A percentile compares a stretch with the other conserved stretches of the same genome.
These are phyloP conservation scores for Poa annua DNA, from an alignment of 176 grass and related monocot genomes.

Conservation along the genomic window DNA sequence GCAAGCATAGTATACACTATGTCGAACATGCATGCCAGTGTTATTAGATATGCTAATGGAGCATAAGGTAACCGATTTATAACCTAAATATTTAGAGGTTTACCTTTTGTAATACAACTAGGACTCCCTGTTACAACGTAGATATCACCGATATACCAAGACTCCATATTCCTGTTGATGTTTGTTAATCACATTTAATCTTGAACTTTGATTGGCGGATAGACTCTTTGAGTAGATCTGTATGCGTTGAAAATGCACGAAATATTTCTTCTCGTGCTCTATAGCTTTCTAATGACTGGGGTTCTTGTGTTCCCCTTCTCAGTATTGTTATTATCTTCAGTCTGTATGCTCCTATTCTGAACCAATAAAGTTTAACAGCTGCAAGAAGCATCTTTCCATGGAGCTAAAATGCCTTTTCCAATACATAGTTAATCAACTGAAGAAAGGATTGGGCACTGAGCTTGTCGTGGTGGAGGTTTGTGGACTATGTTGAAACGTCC, in stretches of 20 bases:
- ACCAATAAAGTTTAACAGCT: conserved; percentile 58
- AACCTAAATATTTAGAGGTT: conserved; percentile 21
- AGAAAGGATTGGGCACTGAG: conserved; percentile 85
- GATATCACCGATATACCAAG: neutral
- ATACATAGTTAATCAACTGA: conserved; percentile 97
- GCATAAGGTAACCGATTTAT: conserved; percentile 2
- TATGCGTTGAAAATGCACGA: neutral
- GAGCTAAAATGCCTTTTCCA: conserved; percentile 96
- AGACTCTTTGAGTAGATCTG: conserved; percentile 22
- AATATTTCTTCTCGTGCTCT: neutral
- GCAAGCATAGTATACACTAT: conserved; percentile 14
- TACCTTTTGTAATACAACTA: conserved; percentile 16
- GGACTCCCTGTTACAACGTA: neutral
- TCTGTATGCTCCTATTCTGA: conserved; percentile 26
- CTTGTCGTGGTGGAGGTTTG: conserved; percentile 93
- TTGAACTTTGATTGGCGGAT: conserved; percentile 16
- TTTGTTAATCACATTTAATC: neutral
- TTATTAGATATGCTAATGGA: conserved; percentile 27
- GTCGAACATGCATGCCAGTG: neutral
- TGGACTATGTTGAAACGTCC: conserved; percentile 25
- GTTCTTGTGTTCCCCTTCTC: conserved; percentile 3
- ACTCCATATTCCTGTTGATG: conserved; percentile 4
- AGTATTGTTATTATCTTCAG: conserved; percentile 34
- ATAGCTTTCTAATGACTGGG: conserved; percentile 17
- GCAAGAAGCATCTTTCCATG: conserved; percentile 96